Evolutionary conservation across 192 early-diverging fungal species (phyloP).

Genomic region (Chytriomyces hyalinus): DNA sequence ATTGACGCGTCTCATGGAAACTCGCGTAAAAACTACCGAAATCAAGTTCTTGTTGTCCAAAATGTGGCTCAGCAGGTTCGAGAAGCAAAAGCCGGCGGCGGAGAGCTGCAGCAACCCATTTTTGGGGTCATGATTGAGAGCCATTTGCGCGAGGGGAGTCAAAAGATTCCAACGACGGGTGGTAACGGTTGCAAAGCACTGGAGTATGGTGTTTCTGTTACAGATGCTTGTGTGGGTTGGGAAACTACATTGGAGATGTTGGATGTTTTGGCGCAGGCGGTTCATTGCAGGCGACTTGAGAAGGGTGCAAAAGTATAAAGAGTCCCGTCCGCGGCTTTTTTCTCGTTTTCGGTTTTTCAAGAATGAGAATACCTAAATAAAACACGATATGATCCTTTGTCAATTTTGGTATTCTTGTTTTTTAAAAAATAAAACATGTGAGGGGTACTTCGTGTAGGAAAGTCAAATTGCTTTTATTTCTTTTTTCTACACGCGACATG

Average conservation of each 20-base stretch:
- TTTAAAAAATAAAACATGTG: too few relatives aligned
- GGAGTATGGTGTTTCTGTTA: conserved; percentile 84
- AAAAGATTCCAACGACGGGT: conserved; percentile 60
- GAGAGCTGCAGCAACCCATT: conserved; percentile 72
- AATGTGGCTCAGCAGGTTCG: conserved; percentile 47
- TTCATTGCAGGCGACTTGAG: background rate
- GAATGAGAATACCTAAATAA: too few relatives aligned
- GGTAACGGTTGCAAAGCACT: conserved; percentile 65
- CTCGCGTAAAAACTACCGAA: conserved; percentile 78
- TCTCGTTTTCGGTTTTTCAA: too few relatives aligned
- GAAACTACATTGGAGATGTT: conserved; percentile 83
- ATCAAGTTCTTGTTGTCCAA: conserved; percentile 82
- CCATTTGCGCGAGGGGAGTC: conserved; percentile 75
- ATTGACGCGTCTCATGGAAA: conserved; percentile 96
- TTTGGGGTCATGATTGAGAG: conserved; percentile 96
- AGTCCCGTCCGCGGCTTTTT: too few relatives aligned
- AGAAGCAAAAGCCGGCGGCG: conserved; percentile 34
- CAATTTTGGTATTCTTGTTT: too few relatives aligned
- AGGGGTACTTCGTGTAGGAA: too few relatives aligned
- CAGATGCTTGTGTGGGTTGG: conserved; percentile 93
- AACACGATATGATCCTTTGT: too few relatives aligned
- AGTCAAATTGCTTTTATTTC: too few relatives aligned
- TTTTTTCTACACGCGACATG: too few relatives aligned
- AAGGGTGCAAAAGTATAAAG: background rate
- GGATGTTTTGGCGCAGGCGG: conserved; percentile 41